Base-by-base conservation (phyloP, 306 rosid genomes). In the barrel medic (Medicago truncatula) region DNA sequence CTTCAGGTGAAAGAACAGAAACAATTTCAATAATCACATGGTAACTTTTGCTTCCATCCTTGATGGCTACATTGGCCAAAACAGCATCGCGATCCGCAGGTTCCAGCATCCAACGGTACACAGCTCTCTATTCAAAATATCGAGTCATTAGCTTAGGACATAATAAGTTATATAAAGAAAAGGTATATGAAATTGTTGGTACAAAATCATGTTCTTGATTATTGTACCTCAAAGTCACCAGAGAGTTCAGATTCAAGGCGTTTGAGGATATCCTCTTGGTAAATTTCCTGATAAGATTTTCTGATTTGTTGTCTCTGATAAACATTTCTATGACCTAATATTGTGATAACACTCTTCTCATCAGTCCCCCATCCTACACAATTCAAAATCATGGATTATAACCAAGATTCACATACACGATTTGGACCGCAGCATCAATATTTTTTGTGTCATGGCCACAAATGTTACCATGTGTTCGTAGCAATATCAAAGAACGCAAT, bases 41-140 rank as follows among this genome's bases (percentile, higher is more conserved):
- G 77, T 63, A 85, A 38, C 86, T 80, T 6, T 54, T 80, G 67
- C 28, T 83, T 6, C 83, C 79, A 74, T 78, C 76, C 70, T 63
- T 88, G 15, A 90, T 68, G 31, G 96, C 97, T n/a, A 87, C 90
- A 17, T 92, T 70, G 8, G 92, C 96, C 86, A 92, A 66, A 17
- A 92, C 91, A n/a, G 96, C 96, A 41, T 87, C 85, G 16, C 97
- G 80, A n/a, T 92, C 96, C 0, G 77, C 81, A 4, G 89, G 92
- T 53, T 92, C 97, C 79, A 92, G 59, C 50, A 83, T 83, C 97
- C 96, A 92, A 17, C 96, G 92, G 75, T 86, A 92, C 77, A 92
- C 79, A 1, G 94, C 93, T 87, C 67, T 92, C 97, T 92, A 25
- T 60, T 70, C 64, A 71, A 65, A 57, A 21, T 31, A 41, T 14